Base-by-base conservation (phyloP, 2,329 filamentous ascomycete species). In the Neonectria punicea region DNA sequence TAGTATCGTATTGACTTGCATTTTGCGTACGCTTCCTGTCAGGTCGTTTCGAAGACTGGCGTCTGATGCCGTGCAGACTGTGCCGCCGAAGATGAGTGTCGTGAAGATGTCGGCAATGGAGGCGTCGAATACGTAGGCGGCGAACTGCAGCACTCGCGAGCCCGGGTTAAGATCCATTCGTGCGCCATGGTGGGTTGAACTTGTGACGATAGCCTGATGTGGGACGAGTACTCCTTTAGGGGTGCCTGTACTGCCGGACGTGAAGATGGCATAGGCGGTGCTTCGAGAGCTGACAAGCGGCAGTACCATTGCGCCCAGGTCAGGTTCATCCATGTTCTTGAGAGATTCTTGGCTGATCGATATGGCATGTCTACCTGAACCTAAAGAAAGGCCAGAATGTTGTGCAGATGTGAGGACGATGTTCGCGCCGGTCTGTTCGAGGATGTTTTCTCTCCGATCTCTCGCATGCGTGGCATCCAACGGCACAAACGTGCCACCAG, bases 211-310 rank as follows among this genome's bases (percentile, higher is more conserved):
- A 20, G 50, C 58, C 8, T 32, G 18, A 13, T 69, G 67, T n/a
- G 43, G 41, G 14, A 76, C 57, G 30, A 85, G 78, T 22, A 86
- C 83, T 22, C 84, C 85, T 74, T 88, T 88, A 0, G 86, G 86
- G 22, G 78, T 78, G 13, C 86, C 86, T 0, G 86, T 87, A 34
- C 82, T 86, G 30, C 86, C 86, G 3, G 85, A 87, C 6, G 86
- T 88, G 72, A 87, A 87, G 68, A 86, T 82, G 64, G 85, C 82
- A 50, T 77, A 77, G 1, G 58, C 53, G 34, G 16, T 7, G 34
- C 13, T 36, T 36, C 16, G 34, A 16, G 34, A 14, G 13, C 34
- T 36, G 5, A 36, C 34, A 36, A 2, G 5, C 5, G 34, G 34
- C 2, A 36, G 34, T 36, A 3, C 5, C 34, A 36, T 36, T 16